Conservation (phyloP, 306 rosid genomes). For the Malus sieversii region DNA sequence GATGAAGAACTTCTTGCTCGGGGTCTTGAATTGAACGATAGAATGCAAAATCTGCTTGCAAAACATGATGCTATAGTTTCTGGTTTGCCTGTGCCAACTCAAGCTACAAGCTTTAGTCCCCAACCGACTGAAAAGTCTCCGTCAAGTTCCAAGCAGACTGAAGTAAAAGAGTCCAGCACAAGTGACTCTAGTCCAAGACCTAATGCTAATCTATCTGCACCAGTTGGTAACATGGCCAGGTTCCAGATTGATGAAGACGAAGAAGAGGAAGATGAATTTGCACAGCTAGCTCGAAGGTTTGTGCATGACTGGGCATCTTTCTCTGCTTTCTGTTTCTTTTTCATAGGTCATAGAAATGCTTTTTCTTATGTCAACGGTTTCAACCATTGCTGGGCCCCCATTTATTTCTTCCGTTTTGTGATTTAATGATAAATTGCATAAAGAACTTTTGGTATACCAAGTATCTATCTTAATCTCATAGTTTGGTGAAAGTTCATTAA, state of each 20-base stretch:
- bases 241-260: slow-evolving; percentile 59
- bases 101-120: slow-evolving; percentile 38
- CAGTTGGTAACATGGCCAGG: slow-evolving; percentile 24
- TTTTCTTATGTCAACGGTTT: background rate
- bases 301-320: background rate
- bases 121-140: slow-evolving; percentile 29
- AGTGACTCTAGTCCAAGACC: slow-evolving; percentile 36
- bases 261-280: slow-evolving; percentile 91
- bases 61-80: slow-evolving; percentile 86
- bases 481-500: background rate
- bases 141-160: slow-evolving; percentile 41
- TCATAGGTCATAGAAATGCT: background rate
- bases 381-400: background rate
- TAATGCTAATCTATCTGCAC: slow-evolving; percentile 31
- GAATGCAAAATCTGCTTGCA: slow-evolving; percentile 75
- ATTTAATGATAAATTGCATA: background rate
- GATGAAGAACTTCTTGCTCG: slow-evolving; percentile 90
- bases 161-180: slow-evolving; percentile 33
- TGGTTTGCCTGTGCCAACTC: slow-evolving; percentile 60
- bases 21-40: slow-evolving; percentile 86
- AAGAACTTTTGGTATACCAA: background rate
- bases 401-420: background rate
- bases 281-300: slow-evolving; percentile 89
- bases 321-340: background rate
- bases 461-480: background rate